Evolutionary conservation across 1,284 basidiomycete genomes (phyloP), one percentile per base, ranked within the genome.

Genomic region (Tilletia setariae): DNA sequence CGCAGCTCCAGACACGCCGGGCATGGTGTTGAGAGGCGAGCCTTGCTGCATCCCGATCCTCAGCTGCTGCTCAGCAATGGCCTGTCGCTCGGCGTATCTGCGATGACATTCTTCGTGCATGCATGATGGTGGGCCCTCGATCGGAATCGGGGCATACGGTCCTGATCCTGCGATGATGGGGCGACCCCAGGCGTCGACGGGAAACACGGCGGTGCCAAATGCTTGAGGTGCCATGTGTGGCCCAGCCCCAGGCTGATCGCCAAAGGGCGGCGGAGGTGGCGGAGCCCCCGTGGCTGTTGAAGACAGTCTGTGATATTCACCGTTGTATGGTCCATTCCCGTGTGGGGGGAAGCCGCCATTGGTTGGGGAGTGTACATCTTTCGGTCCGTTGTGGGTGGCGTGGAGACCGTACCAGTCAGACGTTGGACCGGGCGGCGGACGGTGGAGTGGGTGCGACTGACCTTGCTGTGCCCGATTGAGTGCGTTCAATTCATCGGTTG

Each of bases 401-500:
- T 32, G 56, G 13, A 61, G 19, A 11, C n/a, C 32, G 21, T 63
- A 63, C 42, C 62, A 63, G 42, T 21, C 19, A 11, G 35, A 40
- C 6, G 35, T 40, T 4, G 35, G 4, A 40, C 35, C 35, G 4
- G 35, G 43, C 15, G 62, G 62, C 44, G 62, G 21, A 13, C 4
- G 42, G n/a, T 63, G 42, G 19, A n/a, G 19, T 8, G 16, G 46
- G 21, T 49, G 4, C 19, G 32, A 3, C 32, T 61, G 56, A 16
- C 28, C 21, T 43, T 72, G 67, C 66, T 81, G 79, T n/a, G 74
- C 73, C 15, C 75, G 70, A 32, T 80, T 74, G 7, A 81, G 70
- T 49, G 79, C 76, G 66, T 76, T 68, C 7, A 82, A 72, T 66
- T 82, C 80, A 67, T 80, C 80, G 47, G 72, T 73, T 30, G 80